These are phyloP conservation scores for Pleurozium schreberi DNA, from an alignment of 225 moss, liverwort and hornwort species.

Conservation along the genomic window DNA sequence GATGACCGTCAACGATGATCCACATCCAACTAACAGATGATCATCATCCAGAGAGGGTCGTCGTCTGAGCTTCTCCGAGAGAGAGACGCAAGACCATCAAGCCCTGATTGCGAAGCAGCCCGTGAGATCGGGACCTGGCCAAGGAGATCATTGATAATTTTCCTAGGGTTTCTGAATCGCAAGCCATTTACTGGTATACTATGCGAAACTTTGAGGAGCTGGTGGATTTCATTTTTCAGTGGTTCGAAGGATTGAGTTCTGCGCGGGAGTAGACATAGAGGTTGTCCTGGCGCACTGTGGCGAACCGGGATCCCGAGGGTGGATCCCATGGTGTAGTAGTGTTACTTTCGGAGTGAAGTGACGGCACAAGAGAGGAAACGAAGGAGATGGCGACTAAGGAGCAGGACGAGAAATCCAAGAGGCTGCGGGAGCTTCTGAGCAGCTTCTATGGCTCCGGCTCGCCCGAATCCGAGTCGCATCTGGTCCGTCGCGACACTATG, in stretches of 20 bases:
- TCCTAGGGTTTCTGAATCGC: conserved; percentile 12
- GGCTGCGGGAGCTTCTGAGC: conserved; percentile 83
- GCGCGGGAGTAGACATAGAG: background rate
- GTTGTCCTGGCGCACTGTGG: background rate
- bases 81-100: background rate
- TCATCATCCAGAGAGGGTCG: background rate
- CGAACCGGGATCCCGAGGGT: conserved; percentile 13
- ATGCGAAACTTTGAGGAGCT: background rate
- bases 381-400: conserved; percentile 67
- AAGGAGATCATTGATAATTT: background rate
- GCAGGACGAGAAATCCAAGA: conserved; percentile 93
- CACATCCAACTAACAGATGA: background rate
- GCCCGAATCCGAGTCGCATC: conserved; percentile 55
- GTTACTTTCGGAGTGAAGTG: background rate
- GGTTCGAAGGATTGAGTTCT: background rate
- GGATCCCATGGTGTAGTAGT: conserved; percentile 16
- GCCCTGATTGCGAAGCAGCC: background rate
- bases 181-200: background rate
- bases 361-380: background rate
- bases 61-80: background rate
- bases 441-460: conserved; percentile 94
- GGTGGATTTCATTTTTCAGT: background rate
- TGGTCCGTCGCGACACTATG: conserved; percentile 70
- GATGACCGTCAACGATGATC: background rate
- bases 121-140: background rate